Base-by-base conservation (phyloP, 208 protist genomes). In the Trypanosoma theileri region DNA sequence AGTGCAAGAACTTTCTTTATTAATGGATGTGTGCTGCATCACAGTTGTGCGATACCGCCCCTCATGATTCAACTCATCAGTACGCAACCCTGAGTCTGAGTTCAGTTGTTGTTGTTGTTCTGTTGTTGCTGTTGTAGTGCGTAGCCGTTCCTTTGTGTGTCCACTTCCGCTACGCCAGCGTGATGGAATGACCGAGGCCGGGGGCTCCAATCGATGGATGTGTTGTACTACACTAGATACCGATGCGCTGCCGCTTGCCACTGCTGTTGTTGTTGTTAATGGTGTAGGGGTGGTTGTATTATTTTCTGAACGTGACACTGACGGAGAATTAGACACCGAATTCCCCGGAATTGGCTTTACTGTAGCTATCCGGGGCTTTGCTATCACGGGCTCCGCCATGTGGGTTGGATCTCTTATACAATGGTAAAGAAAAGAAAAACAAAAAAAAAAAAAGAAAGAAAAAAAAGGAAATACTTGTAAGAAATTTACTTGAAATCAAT, bases 341-440 rank as follows among this genome's bases (percentile, higher is more conserved):
- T 1, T 8, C 28, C 28, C 50, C 42, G 48, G 40, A 0, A 31
- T 40, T 50, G 31, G 6, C 12, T 41, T 44, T 10, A 22, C 24
- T 17, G 13, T n/a, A 8, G 31, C 17, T 24, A 31, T 55, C 24
- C 61, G 56, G 42, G 21, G 56, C 21, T 64, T 52, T 28, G n/a
- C 70, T 57, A 63, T 64, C 42, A 75, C 17, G 13, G 61, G 46
- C 61, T 75, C 62, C 50, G 56, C 54, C 70, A 75, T 69, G 22
- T 63, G 13, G 12, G 4, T 31, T 41, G 44, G 16, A 48, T 6
- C 8, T 19, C 41, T 35, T 24, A 22, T 52, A 42, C 17, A 11
- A 13, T n/a, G 54, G 3, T 40, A 21, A 54, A 21, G 3, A 24
- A 44, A 31, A 28, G 24, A 0, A 54, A 53, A 26, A 60, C 12